Conservation (phyloP, 371 early-diverging fungal genomes). For the Basidiobolus meristosporus region DNA sequence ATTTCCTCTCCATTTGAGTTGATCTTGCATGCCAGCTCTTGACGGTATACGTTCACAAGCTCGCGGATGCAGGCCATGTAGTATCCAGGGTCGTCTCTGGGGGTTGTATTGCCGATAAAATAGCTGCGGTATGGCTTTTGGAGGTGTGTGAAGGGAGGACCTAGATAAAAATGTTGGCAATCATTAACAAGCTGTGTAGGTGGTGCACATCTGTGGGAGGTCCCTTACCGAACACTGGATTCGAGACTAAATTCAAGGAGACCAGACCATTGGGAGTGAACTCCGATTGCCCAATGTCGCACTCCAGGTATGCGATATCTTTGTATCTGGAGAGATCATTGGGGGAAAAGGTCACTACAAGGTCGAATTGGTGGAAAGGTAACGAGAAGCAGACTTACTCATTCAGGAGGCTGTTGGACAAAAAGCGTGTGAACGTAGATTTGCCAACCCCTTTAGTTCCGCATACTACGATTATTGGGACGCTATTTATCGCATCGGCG, state of each 20-base stretch:
- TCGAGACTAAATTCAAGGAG: slow-evolving; percentile 36
- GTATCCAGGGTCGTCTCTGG: slow-evolving; percentile 41
- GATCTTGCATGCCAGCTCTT: slow-evolving; percentile 11
- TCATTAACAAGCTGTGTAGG: not conserved
- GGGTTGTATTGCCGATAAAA: slow-evolving; percentile 42
- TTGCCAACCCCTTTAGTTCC: slow-evolving; percentile 62
- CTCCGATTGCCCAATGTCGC: slow-evolving; percentile 68
- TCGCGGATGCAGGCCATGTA: slow-evolving; percentile 36
- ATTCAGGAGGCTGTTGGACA: slow-evolving; percentile 44
- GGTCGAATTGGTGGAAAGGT: not conserved
- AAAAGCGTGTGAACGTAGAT: slow-evolving; percentile 41
- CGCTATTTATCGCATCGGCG: no score
- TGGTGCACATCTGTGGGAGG: not conserved
- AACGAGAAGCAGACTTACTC: slow-evolving; percentile 13
- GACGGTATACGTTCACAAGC: slow-evolving; percentile 24
- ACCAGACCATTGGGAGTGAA: slow-evolving; percentile 51
- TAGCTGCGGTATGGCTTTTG: slow-evolving; percentile 28
- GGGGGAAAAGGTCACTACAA: not conserved
- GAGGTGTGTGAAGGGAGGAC: slow-evolving; percentile 59
- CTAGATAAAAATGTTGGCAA: slow-evolving; percentile 5
- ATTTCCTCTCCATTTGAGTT: slow-evolving; percentile 7
- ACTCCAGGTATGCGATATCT: slow-evolving; percentile 52
- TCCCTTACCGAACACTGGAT: slow-evolving; percentile 28
- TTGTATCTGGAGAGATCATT: slow-evolving; percentile 10
- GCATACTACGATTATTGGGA: slow-evolving; percentile 28